phyloP scores from a whole-genome alignment of 169 alveolate species.

The Babesia caballi region DNA sequence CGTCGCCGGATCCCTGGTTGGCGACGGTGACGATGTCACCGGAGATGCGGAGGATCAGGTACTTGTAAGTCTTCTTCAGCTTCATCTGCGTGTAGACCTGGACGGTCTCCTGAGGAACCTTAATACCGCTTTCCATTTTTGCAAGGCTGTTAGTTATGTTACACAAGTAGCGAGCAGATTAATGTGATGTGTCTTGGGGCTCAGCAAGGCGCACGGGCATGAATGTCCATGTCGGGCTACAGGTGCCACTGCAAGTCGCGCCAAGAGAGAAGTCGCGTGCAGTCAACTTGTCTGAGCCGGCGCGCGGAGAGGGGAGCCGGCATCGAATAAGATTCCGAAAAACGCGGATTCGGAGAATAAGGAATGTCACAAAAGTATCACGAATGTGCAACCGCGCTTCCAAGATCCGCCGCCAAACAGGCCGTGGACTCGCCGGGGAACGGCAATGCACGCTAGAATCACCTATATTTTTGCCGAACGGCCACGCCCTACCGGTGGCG shows the following conservation, averaged over 20 bases:
- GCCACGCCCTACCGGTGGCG: neutral
- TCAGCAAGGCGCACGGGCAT: neutral
- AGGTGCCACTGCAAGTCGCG: neutral
- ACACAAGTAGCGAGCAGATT: neutral
- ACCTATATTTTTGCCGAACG: neutral
- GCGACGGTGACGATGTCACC: slow-evolving; percentile 41
- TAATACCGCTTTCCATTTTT: slow-evolving; percentile 78
- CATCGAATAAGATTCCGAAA: no score
- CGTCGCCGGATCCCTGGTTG: slow-evolving; percentile 55
- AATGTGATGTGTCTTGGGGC: slow-evolving; percentile 13
- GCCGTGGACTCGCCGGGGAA: neutral
- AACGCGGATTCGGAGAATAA: no score
- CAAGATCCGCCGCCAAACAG: neutral
- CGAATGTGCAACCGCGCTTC: slow-evolving; percentile 1
- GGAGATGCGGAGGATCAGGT: slow-evolving; percentile 67
- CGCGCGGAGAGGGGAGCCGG: no score
- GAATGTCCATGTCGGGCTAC: slow-evolving; percentile 17
- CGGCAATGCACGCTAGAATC: neutral
- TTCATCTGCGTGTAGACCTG: slow-evolving; percentile 71
- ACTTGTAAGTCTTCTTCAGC: slow-evolving; percentile 67
- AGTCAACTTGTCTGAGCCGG: no score
- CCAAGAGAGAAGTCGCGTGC: neutral
- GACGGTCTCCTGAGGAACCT: slow-evolving; percentile 72
- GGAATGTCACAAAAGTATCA: slow-evolving; percentile 1
- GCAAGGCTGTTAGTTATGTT: neutral